Base-by-base conservation (phyloP, 495 filamentous ascomycete species). In the Venustampulla echinocandica region DNA sequence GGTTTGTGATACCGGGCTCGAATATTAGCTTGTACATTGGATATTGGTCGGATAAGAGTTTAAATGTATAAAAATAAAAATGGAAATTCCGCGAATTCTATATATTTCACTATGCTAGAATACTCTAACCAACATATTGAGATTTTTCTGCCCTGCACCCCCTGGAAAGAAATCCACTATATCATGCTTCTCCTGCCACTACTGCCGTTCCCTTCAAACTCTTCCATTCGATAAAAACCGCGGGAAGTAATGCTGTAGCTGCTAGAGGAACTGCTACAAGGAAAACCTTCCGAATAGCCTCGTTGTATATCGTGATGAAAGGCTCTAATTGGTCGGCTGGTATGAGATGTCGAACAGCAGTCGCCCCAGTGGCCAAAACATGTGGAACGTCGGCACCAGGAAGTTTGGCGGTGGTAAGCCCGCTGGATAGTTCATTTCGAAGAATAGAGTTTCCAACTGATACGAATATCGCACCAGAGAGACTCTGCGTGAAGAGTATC, bases 361-460 rank as follows among this genome's bases (percentile, higher is more conserved):
- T 82, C 0, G 78, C 81, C 4, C 82, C 82, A 11, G 69, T 63
- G 22, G 73, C 42, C 10, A 65, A 62, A 10, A 73, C 47, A 0
- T 54, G 42, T n/a, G 28, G 51, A 21, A 50, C 28, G 36, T 53
- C 42, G n/a, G 53, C 33, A 14, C 54, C 54, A 15, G 54, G 54
- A 14, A 53, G 34, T 3, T 49, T 39, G 3, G 18, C 25, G 25
- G 50, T 46, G 1, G 48, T 57, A 2, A 92, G 59, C 24, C 80
- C 77, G 24, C 67, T 59, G 36, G 83, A 53, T 0, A 93, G 73
- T 43, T 76, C 69, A 62, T 85, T 88, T 41, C 75, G 74, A 61
- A 94, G 89, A 32, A 94, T 69, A 40, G 82, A 90, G 57, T 94
- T 81, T 1, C 66, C 82, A 22, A 90, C 81, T 0, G 76, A 77